These are phyloP conservation scores for Ogataea nonfermentans DNA, from an alignment of 805 yeast genomes.

Conservation along the genomic window DNA sequence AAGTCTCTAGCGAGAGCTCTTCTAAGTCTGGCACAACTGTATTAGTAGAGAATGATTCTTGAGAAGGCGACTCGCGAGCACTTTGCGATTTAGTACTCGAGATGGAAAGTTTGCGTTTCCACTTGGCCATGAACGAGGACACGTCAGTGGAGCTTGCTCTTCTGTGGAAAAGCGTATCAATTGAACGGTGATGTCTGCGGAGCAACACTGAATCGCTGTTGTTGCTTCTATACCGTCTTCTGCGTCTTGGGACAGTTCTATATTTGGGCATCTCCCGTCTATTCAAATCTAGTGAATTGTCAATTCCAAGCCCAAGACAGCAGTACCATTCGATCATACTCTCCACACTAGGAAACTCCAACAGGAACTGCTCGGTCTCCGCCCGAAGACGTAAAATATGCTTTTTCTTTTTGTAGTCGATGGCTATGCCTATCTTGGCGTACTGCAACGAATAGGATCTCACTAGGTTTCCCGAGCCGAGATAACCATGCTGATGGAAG, in stretches of 20 bases:
- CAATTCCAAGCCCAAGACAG: conserved; percentile 70
- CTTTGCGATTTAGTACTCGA: no score
- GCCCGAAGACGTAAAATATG: conserved; percentile 72
- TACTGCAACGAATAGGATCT: conserved; percentile 79
- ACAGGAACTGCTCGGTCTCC: conserved; percentile 78
- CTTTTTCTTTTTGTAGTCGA: conserved; percentile 72
- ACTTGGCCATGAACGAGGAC: conserved; percentile 20
- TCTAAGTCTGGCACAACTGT: neutral
- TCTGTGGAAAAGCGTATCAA: conserved; percentile 21
- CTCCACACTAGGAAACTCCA: conserved; percentile 60
- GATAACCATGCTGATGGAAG: conserved; percentile 24
- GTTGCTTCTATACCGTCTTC: conserved; percentile 42
- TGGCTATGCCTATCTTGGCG: conserved; percentile 80
- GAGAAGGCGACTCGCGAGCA: no score
- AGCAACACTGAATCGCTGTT: conserved; percentile 16
- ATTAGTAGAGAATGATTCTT: no score
- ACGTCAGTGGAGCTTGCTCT: conserved; percentile 13
- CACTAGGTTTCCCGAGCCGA: conserved; percentile 40
- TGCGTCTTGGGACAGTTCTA: conserved; percentile 76
- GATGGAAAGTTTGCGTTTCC: conserved; percentile 16
- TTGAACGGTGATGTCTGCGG: conserved; percentile 18
- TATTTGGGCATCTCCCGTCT: conserved; percentile 71
- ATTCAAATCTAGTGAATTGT: conserved; percentile 72
- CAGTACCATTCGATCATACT: conserved; percentile 79
- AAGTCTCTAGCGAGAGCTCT: conserved; percentile 1